Conservation (phyloP, 2,329 filamentous ascomycete species). For the Drechslerella coelobrocha region DNA sequence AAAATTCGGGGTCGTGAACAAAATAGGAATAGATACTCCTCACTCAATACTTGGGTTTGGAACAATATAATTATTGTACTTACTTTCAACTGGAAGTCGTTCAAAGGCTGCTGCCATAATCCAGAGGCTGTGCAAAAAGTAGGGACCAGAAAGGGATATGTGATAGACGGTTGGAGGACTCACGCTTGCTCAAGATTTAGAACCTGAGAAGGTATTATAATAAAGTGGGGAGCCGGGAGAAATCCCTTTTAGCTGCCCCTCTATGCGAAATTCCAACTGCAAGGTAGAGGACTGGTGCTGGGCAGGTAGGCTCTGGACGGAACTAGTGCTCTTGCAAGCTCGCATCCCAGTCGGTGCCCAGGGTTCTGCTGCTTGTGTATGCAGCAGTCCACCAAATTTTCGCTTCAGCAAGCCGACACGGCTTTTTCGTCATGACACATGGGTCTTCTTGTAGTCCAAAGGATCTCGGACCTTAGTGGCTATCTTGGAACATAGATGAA, state of each 20-base stretch:
- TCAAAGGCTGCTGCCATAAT: conserved; percentile 50
- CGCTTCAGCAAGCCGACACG: conserved; percentile 35
- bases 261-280: conserved; percentile 30
- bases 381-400: conserved; percentile 43
- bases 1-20: conserved; percentile 41
- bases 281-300: conserved; percentile 44
- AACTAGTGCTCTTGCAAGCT: conserved; percentile 43
- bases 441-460: conserved; percentile 26
- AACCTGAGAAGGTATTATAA: conserved; percentile 48
- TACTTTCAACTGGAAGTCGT: conserved; percentile 49
- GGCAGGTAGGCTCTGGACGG: conserved; percentile 48
- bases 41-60: conserved; percentile 30
- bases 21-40: conserved; percentile 49
- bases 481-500: conserved; percentile 34
- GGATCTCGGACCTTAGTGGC: conserved; percentile 30
- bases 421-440: conserved; percentile 50
- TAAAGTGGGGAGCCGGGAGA: conserved; percentile 47
- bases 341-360: conserved; percentile 35
- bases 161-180: conserved; percentile 39
- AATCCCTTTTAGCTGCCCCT: conserved; percentile 41
- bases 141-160: conserved; percentile 47
- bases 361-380: conserved; percentile 34
- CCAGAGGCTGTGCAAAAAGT: conserved; percentile 49
- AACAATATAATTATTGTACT: conserved; percentile 22
- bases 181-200: conserved; percentile 42